phyloP scores from a whole-genome alignment of 345 rosid species.

The Trapa bicornis region DNA sequence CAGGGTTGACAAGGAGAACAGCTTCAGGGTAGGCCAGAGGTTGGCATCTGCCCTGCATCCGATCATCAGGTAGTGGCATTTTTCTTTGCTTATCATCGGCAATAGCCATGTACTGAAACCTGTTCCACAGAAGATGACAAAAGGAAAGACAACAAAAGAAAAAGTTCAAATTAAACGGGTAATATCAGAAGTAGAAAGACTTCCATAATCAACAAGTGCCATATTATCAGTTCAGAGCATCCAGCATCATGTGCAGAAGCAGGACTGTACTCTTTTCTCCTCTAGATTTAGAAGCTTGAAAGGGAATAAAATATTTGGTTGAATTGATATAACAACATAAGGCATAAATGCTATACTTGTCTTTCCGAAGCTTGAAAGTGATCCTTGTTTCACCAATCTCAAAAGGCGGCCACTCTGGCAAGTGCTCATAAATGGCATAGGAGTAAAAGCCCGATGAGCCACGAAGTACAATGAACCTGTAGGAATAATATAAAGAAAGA shows the following conservation, averaged over 20 bases:
- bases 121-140: slow-evolving; percentile 11
- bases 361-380: slow-evolving; percentile 90
- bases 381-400: slow-evolving; percentile 76
- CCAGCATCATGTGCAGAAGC: neutral
- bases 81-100: slow-evolving; percentile 74
- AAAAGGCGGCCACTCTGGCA: slow-evolving; percentile 84
- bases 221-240: neutral
- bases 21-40: slow-evolving; percentile 80
- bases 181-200: neutral
- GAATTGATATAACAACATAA: neutral
- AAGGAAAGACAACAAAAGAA: neutral
- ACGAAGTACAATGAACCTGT: slow-evolving; percentile 81
- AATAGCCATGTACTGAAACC: slow-evolving; percentile 84
- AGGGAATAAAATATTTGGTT: no score
- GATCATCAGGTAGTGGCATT: slow-evolving; percentile 90
- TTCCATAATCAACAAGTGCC: neutral
- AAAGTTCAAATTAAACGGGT: neutral
- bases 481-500: slow-evolving; percentile 15
- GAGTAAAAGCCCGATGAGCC: slow-evolving; percentile 89
- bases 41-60: slow-evolving; percentile 47
- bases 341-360: slow-evolving; percentile 40
- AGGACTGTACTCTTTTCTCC: neutral
- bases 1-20: slow-evolving; percentile 55
- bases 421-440: slow-evolving; percentile 73
- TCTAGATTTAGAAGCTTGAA: no score